phyloP scores from a whole-genome alignment of 495 filamentous ascomycete species.

The Neurospora sp. region DNA sequence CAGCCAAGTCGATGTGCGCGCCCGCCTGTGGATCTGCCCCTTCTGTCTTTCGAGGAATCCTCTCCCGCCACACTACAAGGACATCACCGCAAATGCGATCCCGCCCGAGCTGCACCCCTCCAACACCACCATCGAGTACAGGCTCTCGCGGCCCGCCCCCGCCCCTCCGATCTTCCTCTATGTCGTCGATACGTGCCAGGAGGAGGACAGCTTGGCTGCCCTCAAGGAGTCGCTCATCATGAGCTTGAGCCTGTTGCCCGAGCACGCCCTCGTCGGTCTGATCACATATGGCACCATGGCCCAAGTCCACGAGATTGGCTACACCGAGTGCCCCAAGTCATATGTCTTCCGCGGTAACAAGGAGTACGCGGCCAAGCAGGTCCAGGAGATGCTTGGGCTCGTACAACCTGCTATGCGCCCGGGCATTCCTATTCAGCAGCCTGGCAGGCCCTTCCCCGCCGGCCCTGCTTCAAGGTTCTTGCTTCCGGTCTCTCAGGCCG shows the following conservation, averaged over 20 bases:
- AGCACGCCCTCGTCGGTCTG: conserved; percentile 86
- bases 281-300: conserved; percentile 98
- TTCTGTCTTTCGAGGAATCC: conserved; percentile 95
- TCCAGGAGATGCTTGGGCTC: conserved; percentile 96
- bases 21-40: conserved; percentile 94
- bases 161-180: conserved; percentile 95
- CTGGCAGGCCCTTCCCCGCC: conserved; percentile 64
- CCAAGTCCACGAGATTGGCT: conserved; percentile 97
- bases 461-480: conserved; percentile 85
- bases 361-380: conserved; percentile 91
- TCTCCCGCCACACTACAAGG: conserved; percentile 96
- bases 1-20: conserved; percentile 92
- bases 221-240: conserved; percentile 94
- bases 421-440: conserved; percentile 61
- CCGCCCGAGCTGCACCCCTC: conserved; percentile 87
- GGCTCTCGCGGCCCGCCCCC: conserved; percentile 82
- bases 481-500: conserved; percentile 88
- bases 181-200: conserved; percentile 97
- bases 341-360: conserved; percentile 98
- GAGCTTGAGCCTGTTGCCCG: conserved; percentile 90
- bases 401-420: conserved; percentile 59
- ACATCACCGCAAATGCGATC: conserved; percentile 90
- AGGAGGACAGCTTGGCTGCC: conserved; percentile 92
- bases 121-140: conserved; percentile 97
- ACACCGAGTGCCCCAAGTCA: conserved; percentile 97